Percentiles rank a stretch among this genome's conserved stretches.
phyloP scores from a whole-genome alignment of 2,329 filamentous ascomycete species.

The Scedosporium dehoogii region DNA sequence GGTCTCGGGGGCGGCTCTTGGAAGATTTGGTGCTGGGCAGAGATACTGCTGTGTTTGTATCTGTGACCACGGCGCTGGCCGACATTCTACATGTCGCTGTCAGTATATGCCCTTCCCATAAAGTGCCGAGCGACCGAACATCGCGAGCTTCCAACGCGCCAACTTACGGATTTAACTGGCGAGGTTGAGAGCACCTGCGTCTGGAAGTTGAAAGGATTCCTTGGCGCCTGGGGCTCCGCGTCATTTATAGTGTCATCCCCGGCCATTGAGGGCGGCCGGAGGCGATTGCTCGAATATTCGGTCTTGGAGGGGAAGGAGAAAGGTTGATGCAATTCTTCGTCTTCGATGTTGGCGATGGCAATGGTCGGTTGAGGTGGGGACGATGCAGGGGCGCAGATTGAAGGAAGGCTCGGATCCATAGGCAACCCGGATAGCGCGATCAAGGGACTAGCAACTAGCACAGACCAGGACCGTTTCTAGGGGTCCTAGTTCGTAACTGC shows the following conservation, averaged over 20 bases:
- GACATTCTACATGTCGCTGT: constrained; percentile 51
- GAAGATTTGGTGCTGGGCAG: constrained; percentile 82
- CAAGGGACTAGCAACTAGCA: neutral
- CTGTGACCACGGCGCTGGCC: constrained; percentile 90
- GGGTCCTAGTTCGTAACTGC: too few relatives aligned
- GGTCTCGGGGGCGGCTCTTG: constrained; percentile 80
- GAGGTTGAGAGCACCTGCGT: constrained; percentile 66
- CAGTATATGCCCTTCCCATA: neutral
- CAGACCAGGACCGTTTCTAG: too few relatives aligned
- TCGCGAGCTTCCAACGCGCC: neutral
- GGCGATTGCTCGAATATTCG: constrained; percentile 6
- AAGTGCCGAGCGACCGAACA: neutral
- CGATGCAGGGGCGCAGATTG: constrained; percentile 18
- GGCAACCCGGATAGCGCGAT: neutral
- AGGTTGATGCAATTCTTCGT: neutral
- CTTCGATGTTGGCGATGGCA: constrained; percentile 17
- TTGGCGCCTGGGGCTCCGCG: neutral
- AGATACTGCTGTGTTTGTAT: constrained; percentile 95
- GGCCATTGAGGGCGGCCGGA: constrained; percentile 24
- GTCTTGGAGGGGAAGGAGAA: neutral
- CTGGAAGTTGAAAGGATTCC: constrained; percentile 85
- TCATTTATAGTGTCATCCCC: constrained; percentile 17
- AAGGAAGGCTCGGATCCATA: neutral
- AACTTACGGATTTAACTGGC: constrained; percentile 65
- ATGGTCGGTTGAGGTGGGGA: constrained; percentile 38